Conservation (phyloP, 2,329 filamentous ascomycete species). For the Ceratocystis eucalypticola region DNA sequence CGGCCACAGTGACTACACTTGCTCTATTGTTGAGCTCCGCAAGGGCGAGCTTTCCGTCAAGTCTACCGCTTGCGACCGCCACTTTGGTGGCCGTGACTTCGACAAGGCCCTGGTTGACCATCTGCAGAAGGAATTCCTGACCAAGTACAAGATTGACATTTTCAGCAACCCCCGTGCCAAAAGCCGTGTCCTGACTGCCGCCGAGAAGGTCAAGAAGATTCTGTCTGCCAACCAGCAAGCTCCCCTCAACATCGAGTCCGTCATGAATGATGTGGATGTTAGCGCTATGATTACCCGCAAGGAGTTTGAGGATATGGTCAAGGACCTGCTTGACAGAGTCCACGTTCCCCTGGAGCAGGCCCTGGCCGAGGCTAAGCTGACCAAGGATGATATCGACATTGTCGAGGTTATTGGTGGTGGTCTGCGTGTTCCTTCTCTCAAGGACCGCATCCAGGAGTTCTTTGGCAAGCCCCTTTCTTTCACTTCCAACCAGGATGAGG, state of each 20-base stretch:
- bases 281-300: slow-evolving; percentile 79
- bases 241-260: slow-evolving; percentile 88
- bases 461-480: slow-evolving; percentile 88
- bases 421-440: slow-evolving; percentile 84
- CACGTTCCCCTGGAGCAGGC: slow-evolving; percentile 73
- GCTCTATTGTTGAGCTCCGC: slow-evolving; percentile 86
- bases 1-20: slow-evolving; percentile 91
- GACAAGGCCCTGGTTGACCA: slow-evolving; percentile 91
- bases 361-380: slow-evolving; percentile 84
- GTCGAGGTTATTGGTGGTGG: slow-evolving; percentile 91
- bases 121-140: slow-evolving; percentile 89
- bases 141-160: slow-evolving; percentile 96
- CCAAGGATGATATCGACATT: slow-evolving; percentile 78
- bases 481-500: slow-evolving; percentile 97
- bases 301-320: slow-evolving; percentile 81
- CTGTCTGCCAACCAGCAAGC: slow-evolving; percentile 88
- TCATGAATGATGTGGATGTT: slow-evolving; percentile 97
- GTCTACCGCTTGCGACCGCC: slow-evolving; percentile 80
- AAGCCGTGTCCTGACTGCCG: slow-evolving; percentile 72
- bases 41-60: slow-evolving; percentile 95
- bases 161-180: slow-evolving; percentile 77
- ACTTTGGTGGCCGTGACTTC: slow-evolving; percentile 95
- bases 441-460: slow-evolving; percentile 77
- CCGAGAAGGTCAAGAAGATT: slow-evolving; percentile 98
- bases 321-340: slow-evolving; percentile 64